Evolutionary conservation across 2,329 filamentous ascomycete genomes (phyloP).

Genomic region (Sporothrix schenckii): DNA sequence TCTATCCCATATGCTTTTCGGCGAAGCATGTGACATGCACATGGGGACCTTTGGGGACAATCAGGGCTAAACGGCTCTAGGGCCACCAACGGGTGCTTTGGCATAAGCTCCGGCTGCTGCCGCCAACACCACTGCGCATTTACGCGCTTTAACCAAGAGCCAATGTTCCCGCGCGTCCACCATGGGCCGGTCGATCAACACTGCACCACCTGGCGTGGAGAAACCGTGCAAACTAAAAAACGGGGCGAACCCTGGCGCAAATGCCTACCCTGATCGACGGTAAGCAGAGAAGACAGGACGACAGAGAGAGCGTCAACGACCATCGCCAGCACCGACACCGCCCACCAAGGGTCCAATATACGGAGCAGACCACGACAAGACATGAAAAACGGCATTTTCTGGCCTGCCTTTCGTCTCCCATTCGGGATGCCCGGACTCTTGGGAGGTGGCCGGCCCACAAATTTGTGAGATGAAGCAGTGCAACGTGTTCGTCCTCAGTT

Average conservation of each 20-base stretch:
- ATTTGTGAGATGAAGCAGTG: background rate
- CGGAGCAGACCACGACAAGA: background rate
- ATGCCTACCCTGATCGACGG: background rate
- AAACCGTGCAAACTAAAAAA: background rate
- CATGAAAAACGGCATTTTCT: background rate
- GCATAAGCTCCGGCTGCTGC: slow-evolving; percentile 1
- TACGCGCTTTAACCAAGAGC: slow-evolving; percentile 16
- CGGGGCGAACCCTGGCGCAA: background rate
- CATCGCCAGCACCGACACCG: no score
- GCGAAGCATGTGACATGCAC: background rate
- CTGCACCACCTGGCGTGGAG: background rate
- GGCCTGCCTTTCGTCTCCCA: background rate
- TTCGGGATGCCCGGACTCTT: background rate
- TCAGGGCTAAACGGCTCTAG: background rate
- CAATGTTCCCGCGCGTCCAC: slow-evolving; percentile 4
- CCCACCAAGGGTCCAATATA: background rate
- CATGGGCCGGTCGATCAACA: slow-evolving; percentile 12
- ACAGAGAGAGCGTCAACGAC: background rate
- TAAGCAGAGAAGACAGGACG: background rate
- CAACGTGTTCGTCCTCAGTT: background rate
- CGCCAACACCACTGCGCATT: slow-evolving; percentile 20
- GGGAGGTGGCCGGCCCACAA: background rate
- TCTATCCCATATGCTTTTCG: background rate
- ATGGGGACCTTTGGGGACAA: background rate
- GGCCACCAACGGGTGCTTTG: background rate